These are phyloP conservation scores for Candida sojae DNA, from an alignment of 1,139 yeast genomes.

Conservation along the genomic window DNA sequence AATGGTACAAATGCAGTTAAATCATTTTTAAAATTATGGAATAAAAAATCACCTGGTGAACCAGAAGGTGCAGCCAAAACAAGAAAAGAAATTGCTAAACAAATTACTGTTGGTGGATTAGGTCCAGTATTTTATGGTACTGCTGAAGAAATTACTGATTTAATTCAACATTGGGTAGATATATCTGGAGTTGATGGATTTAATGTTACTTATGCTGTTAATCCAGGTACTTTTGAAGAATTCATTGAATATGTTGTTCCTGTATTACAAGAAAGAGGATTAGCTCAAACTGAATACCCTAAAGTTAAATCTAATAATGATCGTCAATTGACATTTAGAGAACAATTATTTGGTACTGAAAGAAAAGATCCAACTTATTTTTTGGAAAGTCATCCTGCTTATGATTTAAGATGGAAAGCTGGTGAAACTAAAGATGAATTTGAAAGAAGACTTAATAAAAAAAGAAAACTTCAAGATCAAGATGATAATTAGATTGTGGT, in stretches of 20 bases:
- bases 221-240: slow-evolving; percentile 30
- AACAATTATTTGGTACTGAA: slow-evolving; percentile 26
- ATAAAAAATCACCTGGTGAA: slow-evolving; percentile 29
- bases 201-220: slow-evolving; percentile 28
- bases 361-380: slow-evolving; percentile 24
- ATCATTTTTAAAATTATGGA: slow-evolving; percentile 33
- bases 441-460: slow-evolving; percentile 22
- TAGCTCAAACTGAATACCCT: slow-evolving; percentile 32
- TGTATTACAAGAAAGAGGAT: slow-evolving; percentile 25
- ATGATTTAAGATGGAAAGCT: slow-evolving; percentile 40
- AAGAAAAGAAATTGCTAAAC: slow-evolving; percentile 26
- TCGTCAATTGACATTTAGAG: slow-evolving; percentile 24
- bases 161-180: slow-evolving; percentile 32
- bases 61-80: slow-evolving; percentile 25
- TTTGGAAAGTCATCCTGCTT: slow-evolving; percentile 36
- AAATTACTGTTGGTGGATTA: slow-evolving; percentile 31
- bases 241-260: slow-evolving; percentile 29
- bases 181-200: slow-evolving; percentile 32
- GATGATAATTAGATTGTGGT: slow-evolving; percentile 5
- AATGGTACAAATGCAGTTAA: slow-evolving; percentile 31
- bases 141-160: slow-evolving; percentile 26
- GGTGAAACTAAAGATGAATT: slow-evolving; percentile 38
- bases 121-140: slow-evolving; percentile 30
- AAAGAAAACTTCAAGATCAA: slow-evolving; percentile 9
- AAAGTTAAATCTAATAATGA: slow-evolving; percentile 7